These are phyloP conservation scores for Saturnispora gosingensis DNA, from an alignment of 805 yeast species.

Conservation along the genomic window DNA sequence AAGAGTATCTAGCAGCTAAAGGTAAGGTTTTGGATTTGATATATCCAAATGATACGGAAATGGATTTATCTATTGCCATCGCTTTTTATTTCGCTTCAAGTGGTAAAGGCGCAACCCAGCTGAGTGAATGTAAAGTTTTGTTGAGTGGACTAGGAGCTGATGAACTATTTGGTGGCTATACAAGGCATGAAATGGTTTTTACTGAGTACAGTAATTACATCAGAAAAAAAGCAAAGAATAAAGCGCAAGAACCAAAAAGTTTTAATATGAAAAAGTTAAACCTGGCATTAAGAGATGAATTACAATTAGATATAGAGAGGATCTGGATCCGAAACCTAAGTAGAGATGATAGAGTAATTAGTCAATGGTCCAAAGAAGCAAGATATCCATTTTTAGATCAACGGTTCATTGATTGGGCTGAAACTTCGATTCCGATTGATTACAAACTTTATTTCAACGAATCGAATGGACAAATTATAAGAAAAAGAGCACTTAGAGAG, in stretches of 20 bases:
- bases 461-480: conserved; percentile 26
- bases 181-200: conserved; percentile 60
- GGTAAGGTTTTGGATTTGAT: conserved; percentile 54
- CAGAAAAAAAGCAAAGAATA: conserved; percentile 15
- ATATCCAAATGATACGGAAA: conserved; percentile 79
- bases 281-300: conserved; percentile 43
- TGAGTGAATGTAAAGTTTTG: conserved; percentile 55
- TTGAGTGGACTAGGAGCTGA: conserved; percentile 96
- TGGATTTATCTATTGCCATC: conserved; percentile 92
- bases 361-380: conserved; percentile 82
- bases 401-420: conserved; percentile 42
- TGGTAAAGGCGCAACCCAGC: conserved; percentile 33
- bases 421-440: conserved; percentile 39
- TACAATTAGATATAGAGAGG: conserved; percentile 60
- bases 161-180: conserved; percentile 93
- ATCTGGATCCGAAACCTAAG: conserved; percentile 76
- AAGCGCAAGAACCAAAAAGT: conserved; percentile 14
- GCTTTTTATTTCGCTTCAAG: conserved; percentile 90
- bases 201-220: conserved; percentile 23
- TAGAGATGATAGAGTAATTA: conserved; percentile 83
- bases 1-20: conserved; percentile 45
- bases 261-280: conserved; percentile 20
- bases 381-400: conserved; percentile 80
- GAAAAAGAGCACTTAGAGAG: conserved; percentile 51
- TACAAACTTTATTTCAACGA: conserved; percentile 32